Evolutionary conservation across 768 basidiomycete species (phyloP).

Genomic region (Suillus clintonianus): DNA sequence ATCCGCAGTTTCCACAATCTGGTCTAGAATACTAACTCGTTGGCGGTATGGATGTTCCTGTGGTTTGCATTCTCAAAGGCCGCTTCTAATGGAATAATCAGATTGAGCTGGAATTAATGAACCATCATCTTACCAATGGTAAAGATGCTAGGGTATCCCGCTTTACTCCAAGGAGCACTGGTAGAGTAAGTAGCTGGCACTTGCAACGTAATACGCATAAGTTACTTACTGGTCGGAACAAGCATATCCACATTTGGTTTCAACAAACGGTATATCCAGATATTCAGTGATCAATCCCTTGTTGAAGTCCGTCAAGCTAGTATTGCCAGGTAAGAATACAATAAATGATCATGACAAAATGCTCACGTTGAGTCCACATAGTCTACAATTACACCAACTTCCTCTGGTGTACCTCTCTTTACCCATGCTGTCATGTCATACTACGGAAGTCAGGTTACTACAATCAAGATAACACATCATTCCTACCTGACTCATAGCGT

Average conservation of each 20-base stretch:
- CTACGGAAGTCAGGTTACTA: constrained; percentile 39
- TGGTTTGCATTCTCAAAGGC: constrained; percentile 73
- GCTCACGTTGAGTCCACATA: constrained; percentile 66
- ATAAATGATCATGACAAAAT: constrained; percentile 28
- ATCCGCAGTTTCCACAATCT: constrained; percentile 42
- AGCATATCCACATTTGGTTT: constrained; percentile 92
- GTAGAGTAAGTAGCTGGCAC: constrained; percentile 9
- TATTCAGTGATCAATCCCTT: constrained; percentile 74
- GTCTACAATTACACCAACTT: constrained; percentile 85
- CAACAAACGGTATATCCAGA: constrained; percentile 76
- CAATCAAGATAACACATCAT: not conserved
- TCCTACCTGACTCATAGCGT: constrained; percentile 35
- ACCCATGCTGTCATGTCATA: constrained; percentile 97
- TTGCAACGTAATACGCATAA: constrained; percentile 21
- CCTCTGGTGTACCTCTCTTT: constrained; percentile 74
- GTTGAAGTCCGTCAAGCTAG: constrained; percentile 79
- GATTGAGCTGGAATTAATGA: not conserved
- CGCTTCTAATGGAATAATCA: constrained; percentile 45
- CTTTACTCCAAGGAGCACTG: constrained; percentile 81
- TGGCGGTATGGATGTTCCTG: constrained; percentile 74
- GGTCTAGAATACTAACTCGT: constrained; percentile 63
- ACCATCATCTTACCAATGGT: constrained; percentile 53
- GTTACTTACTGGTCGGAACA: constrained; percentile 84
- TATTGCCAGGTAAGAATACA: constrained; percentile 11
- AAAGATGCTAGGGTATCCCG: constrained; percentile 83